phyloP scores from a whole-genome alignment of 805 yeast species.

The Grigorovia jiainica region DNA sequence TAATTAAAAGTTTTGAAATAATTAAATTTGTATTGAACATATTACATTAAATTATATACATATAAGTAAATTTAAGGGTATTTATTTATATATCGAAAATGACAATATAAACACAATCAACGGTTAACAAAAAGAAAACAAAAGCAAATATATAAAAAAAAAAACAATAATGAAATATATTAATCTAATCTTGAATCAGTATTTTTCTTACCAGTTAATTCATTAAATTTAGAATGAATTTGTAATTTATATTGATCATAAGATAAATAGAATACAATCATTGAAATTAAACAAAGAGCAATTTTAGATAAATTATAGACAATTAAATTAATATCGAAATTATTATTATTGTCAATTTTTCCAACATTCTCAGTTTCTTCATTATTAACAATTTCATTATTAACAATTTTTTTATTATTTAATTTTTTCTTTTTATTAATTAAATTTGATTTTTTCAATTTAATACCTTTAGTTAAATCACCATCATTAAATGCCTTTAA shows the following conservation, averaged over 20 bases:
- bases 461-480: slow-evolving; percentile 19
- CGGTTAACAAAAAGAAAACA: too few relatives aligned
- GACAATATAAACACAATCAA: too few relatives aligned
- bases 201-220: not conserved
- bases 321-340: not conserved
- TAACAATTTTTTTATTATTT: not conserved
- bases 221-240: not conserved
- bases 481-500: slow-evolving; percentile 23
- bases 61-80: too few relatives aligned
- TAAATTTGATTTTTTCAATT: slow-evolving; percentile 6
- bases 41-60: too few relatives aligned
- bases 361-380: not conserved
- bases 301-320: not conserved
- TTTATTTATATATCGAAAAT: too few relatives aligned
- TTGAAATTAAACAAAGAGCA: not conserved
- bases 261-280: not conserved
- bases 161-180: not conserved
- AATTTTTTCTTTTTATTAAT: too few relatives aligned
- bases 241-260: not conserved
- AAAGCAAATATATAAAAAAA: not conserved
- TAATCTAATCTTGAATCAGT: not conserved
- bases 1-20: not conserved
- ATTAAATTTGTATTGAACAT: too few relatives aligned
- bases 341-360: not conserved
- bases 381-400: not conserved